Evolutionary conservation across 176 grass and related monocot species (phyloP).

Genomic region (Oryza punctata): DNA sequence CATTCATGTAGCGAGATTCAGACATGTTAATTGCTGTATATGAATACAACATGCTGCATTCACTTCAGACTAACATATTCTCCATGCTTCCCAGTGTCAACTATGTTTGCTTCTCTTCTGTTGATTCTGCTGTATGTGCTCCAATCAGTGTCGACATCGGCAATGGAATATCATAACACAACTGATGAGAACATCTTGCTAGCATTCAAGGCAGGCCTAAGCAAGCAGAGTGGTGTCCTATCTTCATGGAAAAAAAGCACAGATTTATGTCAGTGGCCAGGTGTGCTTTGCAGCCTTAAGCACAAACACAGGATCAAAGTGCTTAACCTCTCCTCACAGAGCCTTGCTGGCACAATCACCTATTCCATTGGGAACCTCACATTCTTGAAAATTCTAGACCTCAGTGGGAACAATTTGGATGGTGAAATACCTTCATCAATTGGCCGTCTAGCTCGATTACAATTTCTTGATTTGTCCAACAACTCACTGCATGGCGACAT

Average conservation of each 20-base stretch:
- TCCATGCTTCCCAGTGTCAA: no score
- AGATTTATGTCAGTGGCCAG: conserved; percentile 12
- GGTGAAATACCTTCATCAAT: conserved; percentile 17
- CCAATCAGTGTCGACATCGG: no score
- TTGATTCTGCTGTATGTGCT: no score
- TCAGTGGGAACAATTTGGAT: neutral
- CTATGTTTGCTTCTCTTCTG: no score
- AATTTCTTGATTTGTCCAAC: neutral
- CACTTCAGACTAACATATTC: no score
- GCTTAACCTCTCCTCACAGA: conserved; percentile 2
- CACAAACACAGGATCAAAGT: neutral
- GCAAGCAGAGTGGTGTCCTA: neutral
- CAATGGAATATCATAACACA: neutral
- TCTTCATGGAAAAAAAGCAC: conserved; percentile 4
- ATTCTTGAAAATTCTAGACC: conserved; percentile 27
- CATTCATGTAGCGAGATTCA: no score
- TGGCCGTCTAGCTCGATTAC: neutral
- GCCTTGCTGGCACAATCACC: conserved; percentile 6
- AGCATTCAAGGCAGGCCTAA: conserved; percentile 1
- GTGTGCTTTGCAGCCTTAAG: conserved; percentile 28
- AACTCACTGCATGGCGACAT: conserved; percentile 38
- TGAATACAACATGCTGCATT: no score
- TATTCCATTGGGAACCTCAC: conserved; percentile 32
- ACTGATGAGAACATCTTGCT: conserved; percentile 19
- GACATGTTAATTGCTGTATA: no score